Base-by-base conservation (phyloP, 2,329 filamentous ascomycete genomes). In the Ceratocystis alfenasii region DNA sequence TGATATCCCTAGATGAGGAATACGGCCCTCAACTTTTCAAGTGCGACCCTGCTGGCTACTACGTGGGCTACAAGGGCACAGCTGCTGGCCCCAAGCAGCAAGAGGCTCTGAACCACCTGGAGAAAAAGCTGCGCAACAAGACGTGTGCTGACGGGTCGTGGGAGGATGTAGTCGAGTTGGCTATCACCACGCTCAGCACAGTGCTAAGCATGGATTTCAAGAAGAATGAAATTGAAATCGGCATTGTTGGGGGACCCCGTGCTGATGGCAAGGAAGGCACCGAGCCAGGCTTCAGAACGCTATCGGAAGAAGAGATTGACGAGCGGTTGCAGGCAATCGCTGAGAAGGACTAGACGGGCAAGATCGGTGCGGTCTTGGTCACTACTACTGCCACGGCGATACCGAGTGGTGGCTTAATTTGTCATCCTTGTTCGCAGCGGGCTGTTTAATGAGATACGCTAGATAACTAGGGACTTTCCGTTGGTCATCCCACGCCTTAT, bases 51-150 rank as follows among this genome's bases (percentile, higher is more conserved):
- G 94, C 94, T 66, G 94, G 94, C 68, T 99, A 99, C 81, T 97
- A 94, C 75, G 91, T 93, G 66, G 94, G 94, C 70, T 99, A 97
- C 86, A 97, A 97, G 81, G 94, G 90, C 71, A 97, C 94, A 60
- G 90, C 94, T 64, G 95, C 94, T 6, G 94, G 94, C 5, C 94
- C 94, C 65, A 99, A 99, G 81, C 93, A 96, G 77, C 94, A 99
- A 77, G 94, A 99, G 82, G 94, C 94, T 69, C 85, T 97, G 75
- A 99, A 99, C 78, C 91, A 95, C 76, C 82, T 99, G 67, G 94
- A 99, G 84, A 97, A 97, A 87, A 97, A 97, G 83, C 86, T 99
- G 77, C 96, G 96, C 81, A 96, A 96, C 86, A 96, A 96, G 86
- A 92, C 97, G 73, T 82, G 83, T 72, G 94, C 93, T 45, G 88